Evolutionary conservation across 2,329 filamentous ascomycete genomes (phyloP).

Genomic region (Paraphoma chrysanthemicola): DNA sequence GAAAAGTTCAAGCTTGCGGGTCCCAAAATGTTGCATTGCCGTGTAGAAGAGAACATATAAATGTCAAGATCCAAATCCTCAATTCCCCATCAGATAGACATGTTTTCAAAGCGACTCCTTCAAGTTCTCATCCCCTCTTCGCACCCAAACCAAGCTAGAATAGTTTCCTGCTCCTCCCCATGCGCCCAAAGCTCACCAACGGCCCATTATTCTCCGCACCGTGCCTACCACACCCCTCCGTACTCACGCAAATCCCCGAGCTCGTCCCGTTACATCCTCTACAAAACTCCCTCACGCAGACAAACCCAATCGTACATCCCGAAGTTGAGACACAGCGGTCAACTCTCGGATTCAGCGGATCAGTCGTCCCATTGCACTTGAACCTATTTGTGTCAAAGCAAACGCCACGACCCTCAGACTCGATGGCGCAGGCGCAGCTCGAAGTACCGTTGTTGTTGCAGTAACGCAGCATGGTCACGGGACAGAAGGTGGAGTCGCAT

Average conservation of each 20-base stretch:
- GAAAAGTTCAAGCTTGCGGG: too few species aligned
- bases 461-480: conserved; percentile 12
- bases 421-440: conserved; percentile 37
- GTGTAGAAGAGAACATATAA: not conserved
- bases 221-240: conserved; percentile 21
- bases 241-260: conserved; percentile 27
- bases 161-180: conserved; percentile 15
- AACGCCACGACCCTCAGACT: conserved; percentile 29
- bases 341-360: conserved; percentile 1
- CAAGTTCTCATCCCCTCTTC: not conserved
- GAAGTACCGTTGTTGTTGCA: conserved; percentile 25
- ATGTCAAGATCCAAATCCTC: not conserved
- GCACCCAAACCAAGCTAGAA: not conserved
- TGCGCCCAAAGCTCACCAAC: conserved; percentile 18
- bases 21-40: conserved; percentile 2
- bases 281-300: conserved; percentile 26
- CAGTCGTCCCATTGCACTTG: conserved; percentile 13
- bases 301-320: conserved; percentile 21
- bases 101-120: not conserved
- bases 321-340: conserved; percentile 3
- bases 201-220: conserved; percentile 18
- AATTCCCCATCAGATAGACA: not conserved
- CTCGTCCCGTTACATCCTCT: conserved; percentile 11
- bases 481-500: conserved; percentile 39
- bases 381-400: conserved; percentile 36